Evolutionary conservation across 805 yeast genomes (phyloP).

Genomic region (Metschnikowia gelsemii): DNA sequence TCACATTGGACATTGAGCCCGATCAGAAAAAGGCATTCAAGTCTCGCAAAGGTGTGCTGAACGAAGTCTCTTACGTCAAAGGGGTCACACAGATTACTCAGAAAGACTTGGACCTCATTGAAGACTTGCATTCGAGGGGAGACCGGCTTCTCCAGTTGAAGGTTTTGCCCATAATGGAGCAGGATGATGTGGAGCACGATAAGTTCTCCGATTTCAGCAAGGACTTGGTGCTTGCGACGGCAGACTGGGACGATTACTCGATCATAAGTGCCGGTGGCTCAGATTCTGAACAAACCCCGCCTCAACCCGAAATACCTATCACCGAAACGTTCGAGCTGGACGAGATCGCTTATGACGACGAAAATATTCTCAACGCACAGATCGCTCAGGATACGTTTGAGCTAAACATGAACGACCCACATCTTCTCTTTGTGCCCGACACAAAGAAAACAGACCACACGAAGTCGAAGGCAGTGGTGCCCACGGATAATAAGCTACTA

Average conservation of each 20-base stretch:
- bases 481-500: constrained; percentile 54
- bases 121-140: constrained; percentile 25
- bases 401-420: constrained; percentile 86
- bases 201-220: constrained; percentile 45
- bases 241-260: constrained; percentile 74
- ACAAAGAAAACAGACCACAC: constrained; percentile 19
- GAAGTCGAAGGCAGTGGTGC: constrained; percentile 40
- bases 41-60: constrained; percentile 21
- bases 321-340: constrained; percentile 14
- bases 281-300: constrained; percentile 8
- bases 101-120: constrained; percentile 33
- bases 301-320: background rate
- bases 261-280: constrained; percentile 51
- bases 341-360: constrained; percentile 59
- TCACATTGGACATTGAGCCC: constrained; percentile 57
- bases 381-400: constrained; percentile 42
- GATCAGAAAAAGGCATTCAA: constrained; percentile 60
- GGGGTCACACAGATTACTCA: constrained; percentile 27
- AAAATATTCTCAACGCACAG: constrained; percentile 71
- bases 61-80: constrained; percentile 1
- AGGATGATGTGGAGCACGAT: constrained; percentile 36
- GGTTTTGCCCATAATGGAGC: constrained; percentile 32
- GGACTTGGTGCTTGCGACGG: constrained; percentile 63
- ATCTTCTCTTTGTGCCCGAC: constrained; percentile 63
- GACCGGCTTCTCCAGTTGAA: constrained; percentile 20